Evolutionary conservation across 306 rosid genomes (phyloP).

Genomic region (Quercus robur): DNA sequence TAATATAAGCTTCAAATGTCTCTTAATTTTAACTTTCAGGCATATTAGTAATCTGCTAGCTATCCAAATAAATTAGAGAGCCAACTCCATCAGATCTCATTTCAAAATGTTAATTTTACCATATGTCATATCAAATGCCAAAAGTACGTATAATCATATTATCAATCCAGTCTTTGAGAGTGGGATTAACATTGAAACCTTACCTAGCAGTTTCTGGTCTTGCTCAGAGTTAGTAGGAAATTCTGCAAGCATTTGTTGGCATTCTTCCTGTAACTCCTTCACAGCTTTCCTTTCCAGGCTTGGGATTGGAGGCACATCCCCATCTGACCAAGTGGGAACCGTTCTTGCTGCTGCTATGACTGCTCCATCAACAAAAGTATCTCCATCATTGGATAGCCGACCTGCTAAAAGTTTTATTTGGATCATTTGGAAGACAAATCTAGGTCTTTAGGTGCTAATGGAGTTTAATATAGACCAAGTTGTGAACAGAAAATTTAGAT

Average conservation of each 20-base stretch:
- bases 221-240: conserved; percentile 65
- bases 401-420: conserved; percentile 42
- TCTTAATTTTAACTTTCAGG: neutral
- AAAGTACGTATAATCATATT: neutral
- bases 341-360: conserved; percentile 88
- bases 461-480: neutral
- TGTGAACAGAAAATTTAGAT: conserved; percentile 14
- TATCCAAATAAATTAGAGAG: neutral
- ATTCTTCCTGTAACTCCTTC: conserved; percentile 72
- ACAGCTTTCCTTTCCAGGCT: conserved; percentile 76
- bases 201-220: conserved; percentile 75
- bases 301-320: conserved; percentile 81
- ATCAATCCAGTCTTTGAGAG: neutral
- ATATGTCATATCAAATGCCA: neutral
- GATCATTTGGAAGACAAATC: conserved; percentile 7
- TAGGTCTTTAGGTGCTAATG: neutral
- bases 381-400: conserved; percentile 43
- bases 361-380: conserved; percentile 84
- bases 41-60: neutral
- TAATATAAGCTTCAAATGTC: conserved; percentile 15
- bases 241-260: conserved; percentile 56
- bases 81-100: neutral
- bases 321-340: conserved; percentile 83
- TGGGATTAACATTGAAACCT: conserved; percentile 8
- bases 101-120: neutral